Evolutionary conservation across 225 moss, liverwort and hornwort species (phyloP), one percentile per base, ranked within the genome.

Genomic region (Ulota crispa): DNA sequence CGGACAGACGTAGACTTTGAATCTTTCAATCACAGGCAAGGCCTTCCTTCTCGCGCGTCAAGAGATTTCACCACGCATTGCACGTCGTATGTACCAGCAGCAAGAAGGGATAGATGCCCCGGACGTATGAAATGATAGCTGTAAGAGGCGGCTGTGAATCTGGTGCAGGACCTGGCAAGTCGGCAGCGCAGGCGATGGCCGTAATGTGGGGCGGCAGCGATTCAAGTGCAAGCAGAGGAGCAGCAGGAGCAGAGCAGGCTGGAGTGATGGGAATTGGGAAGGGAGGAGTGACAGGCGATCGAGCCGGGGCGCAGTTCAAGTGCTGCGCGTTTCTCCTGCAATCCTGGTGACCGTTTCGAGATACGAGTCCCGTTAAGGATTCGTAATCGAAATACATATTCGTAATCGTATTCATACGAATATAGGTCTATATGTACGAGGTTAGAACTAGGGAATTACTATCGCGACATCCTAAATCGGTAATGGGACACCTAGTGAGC

Each of bases 281-380:
- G 34, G 26, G 57, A 34, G 53, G n/a, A n/a, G n/a, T 12, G 41
- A 24, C 60, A 71, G 80, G 14, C 20, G 72, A 16, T 61, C 45
- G 45, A 45, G 45, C 23, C 4, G 15, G 23, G 39, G 9, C 21
- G 60, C n/a, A 14, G 64, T 71, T 72, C 28, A 68, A 42, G 68
- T 39, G 56, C 36, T 64, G 23, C 36, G n/a, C 34, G 30, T 5
- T 50, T 1, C 21, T 55, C 78, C 86, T 34, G 43, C 78, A 56
- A 32, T 82, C 69, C 52, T 78, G 74, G 79, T 86, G 79, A 86
- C 86, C 86, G 82, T 77, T 82, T 82, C 39, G 70, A 37, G 60
- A 70, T 59, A 28, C 73, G 28, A 52, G 82, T 47, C 52, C 50
- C 57, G 63, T 78, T 68, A 53, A 2, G 26, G 3, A 0, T 62